Base-by-base conservation (phyloP, 768 basidiomycete genomes). In the Xanthoconium stramineum region DNA sequence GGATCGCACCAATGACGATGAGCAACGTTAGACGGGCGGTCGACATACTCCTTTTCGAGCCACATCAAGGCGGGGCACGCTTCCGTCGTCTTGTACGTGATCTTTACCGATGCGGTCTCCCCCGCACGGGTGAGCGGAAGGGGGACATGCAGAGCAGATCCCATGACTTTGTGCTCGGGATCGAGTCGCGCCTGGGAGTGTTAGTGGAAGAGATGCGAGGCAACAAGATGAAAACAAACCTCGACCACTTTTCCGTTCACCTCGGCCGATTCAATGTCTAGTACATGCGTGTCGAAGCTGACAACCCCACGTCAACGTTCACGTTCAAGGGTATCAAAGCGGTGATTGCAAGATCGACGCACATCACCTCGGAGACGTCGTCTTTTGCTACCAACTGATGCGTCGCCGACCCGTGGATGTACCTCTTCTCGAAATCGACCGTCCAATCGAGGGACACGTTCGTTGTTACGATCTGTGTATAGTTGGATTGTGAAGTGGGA, bases 1-100 rank as follows among this genome's bases (percentile, higher is more conserved):
- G 15, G 17, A 13, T 9, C 17, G 28, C 17, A 3, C n/a, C 24
- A 24, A 4, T 24, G 24, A 24, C 24, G 45, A 32, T 49, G 33
- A 38, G 30, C 2, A 14, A 53, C 43, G 35, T 11, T 0, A 10
- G n/a, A 32, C 24, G 10, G 30, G 47, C 2, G 29, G 38, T 47
- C n/a, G n/a, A 42, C 55, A 29, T 68, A 91, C 85, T 87, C 84
- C 67, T 91, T 88, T 20, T 82, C 85, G 12, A 96, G 78, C 93
- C 93, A 98, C 56, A 94, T 91, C 14, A 98, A 72, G 0, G 94
- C 92, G 1, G 85, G 86, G 65, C 84, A 85, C 10, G 79, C 76
- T 54, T 83, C 73, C 5, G 90, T 93, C 2, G 94, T 96, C 50
- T 76, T 72, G 69, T 96, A 96, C 29, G 71, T 76, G 51, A 91